phyloP scores from a whole-genome alignment of 202 grass and related monocot species.

The Sporobolus alterniflorus region DNA sequence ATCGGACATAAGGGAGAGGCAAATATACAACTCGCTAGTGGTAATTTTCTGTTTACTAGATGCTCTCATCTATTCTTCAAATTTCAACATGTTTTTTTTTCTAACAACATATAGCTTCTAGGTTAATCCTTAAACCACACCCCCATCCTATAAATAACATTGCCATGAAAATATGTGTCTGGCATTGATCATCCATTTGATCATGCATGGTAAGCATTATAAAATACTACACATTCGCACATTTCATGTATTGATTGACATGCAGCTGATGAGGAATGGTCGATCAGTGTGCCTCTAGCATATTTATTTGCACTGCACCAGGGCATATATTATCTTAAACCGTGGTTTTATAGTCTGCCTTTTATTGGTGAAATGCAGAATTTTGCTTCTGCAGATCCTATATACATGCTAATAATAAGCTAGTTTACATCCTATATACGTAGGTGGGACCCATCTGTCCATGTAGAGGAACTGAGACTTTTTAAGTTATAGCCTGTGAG shows the following conservation, averaged over 20 bases:
- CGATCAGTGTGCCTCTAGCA: background rate
- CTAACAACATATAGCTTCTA: background rate
- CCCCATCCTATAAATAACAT: background rate
- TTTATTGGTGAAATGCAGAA: too few relatives aligned
- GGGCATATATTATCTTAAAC: too few relatives aligned
- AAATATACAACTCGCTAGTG: slow-evolving; percentile 93
- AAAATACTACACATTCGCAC: background rate
- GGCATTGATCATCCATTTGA: background rate
- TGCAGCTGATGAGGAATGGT: too few relatives aligned
- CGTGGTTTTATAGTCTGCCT: too few relatives aligned
- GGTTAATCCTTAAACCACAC: background rate
- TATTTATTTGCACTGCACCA: background rate
- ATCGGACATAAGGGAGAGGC: slow-evolving; percentile 88
- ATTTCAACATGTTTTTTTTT: background rate
- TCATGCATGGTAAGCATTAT: background rate
- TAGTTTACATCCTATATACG: too few relatives aligned
- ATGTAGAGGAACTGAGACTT: too few relatives aligned
- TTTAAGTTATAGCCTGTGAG: too few relatives aligned
- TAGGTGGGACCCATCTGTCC: too few relatives aligned
- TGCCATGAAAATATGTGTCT: background rate
- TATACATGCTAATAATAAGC: too few relatives aligned
- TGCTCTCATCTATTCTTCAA: background rate
- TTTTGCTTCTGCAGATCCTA: too few relatives aligned
- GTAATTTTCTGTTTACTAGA: slow-evolving; percentile 63
- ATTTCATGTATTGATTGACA: background rate